These are phyloP conservation scores for Sugiyamaella novakii DNA, from an alignment of 1,139 yeast genomes.

Conservation along the genomic window DNA sequence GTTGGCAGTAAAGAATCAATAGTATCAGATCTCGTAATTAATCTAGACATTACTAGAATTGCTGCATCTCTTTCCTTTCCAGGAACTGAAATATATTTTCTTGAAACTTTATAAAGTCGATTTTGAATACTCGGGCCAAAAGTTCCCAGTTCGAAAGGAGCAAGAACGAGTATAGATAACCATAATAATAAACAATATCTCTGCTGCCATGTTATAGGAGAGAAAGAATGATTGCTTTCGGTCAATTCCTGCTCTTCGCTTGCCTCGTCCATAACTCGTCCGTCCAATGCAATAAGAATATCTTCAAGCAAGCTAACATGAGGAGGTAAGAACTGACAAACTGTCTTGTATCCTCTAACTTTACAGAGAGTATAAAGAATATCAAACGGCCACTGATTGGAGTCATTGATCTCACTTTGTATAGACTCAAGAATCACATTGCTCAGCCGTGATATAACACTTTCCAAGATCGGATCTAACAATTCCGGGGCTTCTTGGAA, in stretches of 20 bases:
- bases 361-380: conserved; percentile 61
- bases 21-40: conserved; percentile 47
- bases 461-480: conserved; percentile 39
- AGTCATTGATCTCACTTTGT: background rate
- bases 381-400: conserved; percentile 27
- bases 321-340: conserved; percentile 60
- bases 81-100: conserved; percentile 43
- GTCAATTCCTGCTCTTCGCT: too few relatives aligned
- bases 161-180: conserved; percentile 66
- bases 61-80: conserved; percentile 57
- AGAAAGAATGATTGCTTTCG: background rate
- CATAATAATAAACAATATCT: conserved; percentile 66
- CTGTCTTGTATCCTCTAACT: conserved; percentile 64
- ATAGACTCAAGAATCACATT: conserved; percentile 20
- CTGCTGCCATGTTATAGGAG: conserved; percentile 52
- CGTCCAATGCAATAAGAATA: conserved; percentile 29
- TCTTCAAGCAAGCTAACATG: conserved; percentile 54
- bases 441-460: conserved; percentile 29
- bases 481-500: conserved; percentile 44
- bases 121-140: conserved; percentile 45
- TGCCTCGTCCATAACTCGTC: background rate
- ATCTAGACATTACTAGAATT: conserved; percentile 46
- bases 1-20: conserved; percentile 26
- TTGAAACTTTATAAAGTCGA: conserved; percentile 45
- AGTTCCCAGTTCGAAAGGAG: conserved; percentile 64